Percentiles rank a stretch among this genome's conserved stretches.
Conservation (phyloP, 75 land plant genomes). For the Isoetes taiwanensis region DNA sequence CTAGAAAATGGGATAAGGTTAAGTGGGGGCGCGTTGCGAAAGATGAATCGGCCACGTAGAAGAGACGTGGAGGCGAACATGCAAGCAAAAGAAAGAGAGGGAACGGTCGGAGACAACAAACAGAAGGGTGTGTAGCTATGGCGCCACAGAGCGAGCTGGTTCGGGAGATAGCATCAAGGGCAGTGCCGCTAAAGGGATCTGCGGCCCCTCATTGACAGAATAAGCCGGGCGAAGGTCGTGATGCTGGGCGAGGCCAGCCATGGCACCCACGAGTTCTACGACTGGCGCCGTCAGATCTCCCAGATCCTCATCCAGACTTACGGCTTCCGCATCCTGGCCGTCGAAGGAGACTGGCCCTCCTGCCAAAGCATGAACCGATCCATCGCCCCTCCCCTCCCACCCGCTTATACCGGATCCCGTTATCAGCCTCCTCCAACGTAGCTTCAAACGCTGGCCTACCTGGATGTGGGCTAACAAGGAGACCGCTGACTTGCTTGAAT, state of each 20-base stretch:
- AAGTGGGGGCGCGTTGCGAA: too few relatives aligned
- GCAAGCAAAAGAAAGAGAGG: too few relatives aligned
- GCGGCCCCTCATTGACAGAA: not conserved
- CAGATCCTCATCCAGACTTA: too few relatives aligned
- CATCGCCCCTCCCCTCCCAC: not conserved
- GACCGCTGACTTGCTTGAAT: slow-evolving; percentile 1
- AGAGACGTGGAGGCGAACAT: too few relatives aligned
- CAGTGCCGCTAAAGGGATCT: too few relatives aligned
- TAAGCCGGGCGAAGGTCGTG: slow-evolving; percentile 11
- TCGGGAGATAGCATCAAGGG: too few relatives aligned
- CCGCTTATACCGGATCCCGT: not conserved
- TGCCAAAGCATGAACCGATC: not conserved
- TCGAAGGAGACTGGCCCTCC: slow-evolving; percentile 19
- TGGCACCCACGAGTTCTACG: slow-evolving; percentile 16
- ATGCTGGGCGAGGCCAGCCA: slow-evolving; percentile 15
- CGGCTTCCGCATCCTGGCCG: too few relatives aligned
- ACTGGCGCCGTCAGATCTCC: not conserved
- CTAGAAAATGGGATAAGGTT: too few relatives aligned
- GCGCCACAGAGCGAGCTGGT: too few relatives aligned
- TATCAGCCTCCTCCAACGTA: not conserved
- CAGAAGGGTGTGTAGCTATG: too few relatives aligned
- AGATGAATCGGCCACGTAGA: too few relatives aligned
- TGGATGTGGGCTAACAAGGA: slow-evolving; percentile 24
- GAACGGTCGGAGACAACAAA: too few relatives aligned
- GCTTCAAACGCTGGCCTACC: slow-evolving; percentile 17